phyloP scores from a whole-genome alignment of 495 filamentous ascomycete species.

The Penicillium riverlandense region DNA sequence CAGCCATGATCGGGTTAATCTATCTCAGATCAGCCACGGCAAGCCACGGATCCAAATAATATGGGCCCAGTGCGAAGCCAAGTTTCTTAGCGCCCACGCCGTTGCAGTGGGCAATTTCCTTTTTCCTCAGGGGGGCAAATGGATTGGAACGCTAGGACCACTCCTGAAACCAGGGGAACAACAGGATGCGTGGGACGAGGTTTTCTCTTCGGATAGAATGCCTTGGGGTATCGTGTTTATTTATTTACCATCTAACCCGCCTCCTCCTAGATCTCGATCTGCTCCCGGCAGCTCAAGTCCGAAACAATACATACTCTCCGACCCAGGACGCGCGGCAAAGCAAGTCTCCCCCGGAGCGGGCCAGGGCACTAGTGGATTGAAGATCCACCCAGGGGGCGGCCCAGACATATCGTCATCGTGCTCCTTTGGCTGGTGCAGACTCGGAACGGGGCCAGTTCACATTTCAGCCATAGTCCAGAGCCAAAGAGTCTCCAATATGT shows the following conservation, averaged over 20 bases:
- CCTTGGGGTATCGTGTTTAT: too few species aligned
- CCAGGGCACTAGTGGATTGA: conserved; percentile 9
- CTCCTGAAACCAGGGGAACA: conserved; percentile 7
- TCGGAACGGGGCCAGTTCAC: too few species aligned
- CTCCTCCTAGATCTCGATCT: too few species aligned
- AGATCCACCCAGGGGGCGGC: conserved; percentile 10
- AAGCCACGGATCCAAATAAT: conserved; percentile 3
- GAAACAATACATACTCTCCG: too few species aligned
- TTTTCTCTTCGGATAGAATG: too few species aligned
- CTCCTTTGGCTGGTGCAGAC: too few species aligned
- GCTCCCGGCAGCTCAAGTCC: too few species aligned
- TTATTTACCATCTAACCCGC: too few species aligned
- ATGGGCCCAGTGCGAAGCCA: conserved; percentile 13
- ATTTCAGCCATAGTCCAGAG: neutral
- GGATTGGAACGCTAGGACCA: conserved; percentile 7
- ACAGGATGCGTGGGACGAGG: too few species aligned
- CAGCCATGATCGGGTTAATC: conserved; percentile 5
- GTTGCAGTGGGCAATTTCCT: conserved; percentile 7
- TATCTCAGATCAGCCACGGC: conserved; percentile 9
- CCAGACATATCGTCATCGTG: too few species aligned
- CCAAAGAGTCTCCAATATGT: too few species aligned
- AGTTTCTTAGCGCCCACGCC: conserved; percentile 15
- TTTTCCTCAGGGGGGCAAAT: neutral
- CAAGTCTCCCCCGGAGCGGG: conserved; percentile 4
- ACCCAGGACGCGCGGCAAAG: conserved; percentile 9